Percentiles rank a stretch among this genome's conserved stretches.
These are phyloP conservation scores for Platismatia glauca DNA, from an alignment of 495 filamentous ascomycete species.

Conservation along the genomic window DNA sequence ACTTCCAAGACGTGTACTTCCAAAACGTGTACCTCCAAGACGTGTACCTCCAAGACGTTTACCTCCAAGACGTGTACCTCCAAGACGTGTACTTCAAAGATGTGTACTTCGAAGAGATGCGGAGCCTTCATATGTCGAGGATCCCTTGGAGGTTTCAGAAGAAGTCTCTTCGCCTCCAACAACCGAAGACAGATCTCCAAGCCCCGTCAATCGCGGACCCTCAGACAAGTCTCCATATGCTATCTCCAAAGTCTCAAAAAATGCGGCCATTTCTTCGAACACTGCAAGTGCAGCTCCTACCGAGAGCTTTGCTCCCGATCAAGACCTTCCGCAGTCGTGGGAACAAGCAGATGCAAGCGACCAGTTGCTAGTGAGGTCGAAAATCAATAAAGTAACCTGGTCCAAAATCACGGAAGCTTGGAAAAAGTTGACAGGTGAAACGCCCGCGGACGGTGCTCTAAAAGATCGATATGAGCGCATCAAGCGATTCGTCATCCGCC, in stretches of 20 bases:
- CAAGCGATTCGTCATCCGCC: background rate
- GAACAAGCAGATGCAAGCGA: no score
- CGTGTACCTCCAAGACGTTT: no score
- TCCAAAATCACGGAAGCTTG: background rate
- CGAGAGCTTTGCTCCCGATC: background rate
- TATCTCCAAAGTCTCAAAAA: no score
- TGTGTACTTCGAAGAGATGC: no score
- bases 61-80: no score
- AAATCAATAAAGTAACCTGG: background rate
- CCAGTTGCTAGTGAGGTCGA: no score
- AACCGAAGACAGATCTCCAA: background rate
- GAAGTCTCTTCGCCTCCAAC: background rate
- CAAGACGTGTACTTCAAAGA: no score
- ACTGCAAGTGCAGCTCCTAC: background rate
- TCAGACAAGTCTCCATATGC: background rate
- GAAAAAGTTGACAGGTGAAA: background rate
- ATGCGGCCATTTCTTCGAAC: background rate
- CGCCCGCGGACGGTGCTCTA: background rate
- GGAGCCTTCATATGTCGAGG: background rate
- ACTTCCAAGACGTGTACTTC: accelerated
- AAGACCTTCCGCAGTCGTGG: background rate
- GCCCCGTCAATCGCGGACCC: background rate
- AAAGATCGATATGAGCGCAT: background rate
- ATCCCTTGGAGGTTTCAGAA: background rate
- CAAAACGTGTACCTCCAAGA: no score